These are phyloP conservation scores for Aspergillus hiratsukae DNA, from an alignment of 2,329 filamentous ascomycete genomes.

Conservation along the genomic window DNA sequence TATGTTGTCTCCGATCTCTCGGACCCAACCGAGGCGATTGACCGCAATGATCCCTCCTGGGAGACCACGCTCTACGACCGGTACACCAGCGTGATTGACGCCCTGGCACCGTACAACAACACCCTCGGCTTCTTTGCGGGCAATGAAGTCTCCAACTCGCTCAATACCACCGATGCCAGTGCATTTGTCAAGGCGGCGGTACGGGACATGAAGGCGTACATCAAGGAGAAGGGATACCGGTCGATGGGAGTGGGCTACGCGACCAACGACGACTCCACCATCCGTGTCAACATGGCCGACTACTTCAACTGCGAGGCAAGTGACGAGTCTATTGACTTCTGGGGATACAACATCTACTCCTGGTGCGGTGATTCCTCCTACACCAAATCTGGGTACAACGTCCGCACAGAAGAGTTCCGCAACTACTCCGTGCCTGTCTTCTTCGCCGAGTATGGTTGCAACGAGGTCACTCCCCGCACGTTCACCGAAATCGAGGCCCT, in stretches of 20 bases:
- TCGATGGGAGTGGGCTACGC: constrained; percentile 87
- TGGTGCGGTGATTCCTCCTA: constrained; percentile 88
- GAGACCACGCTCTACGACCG: constrained; percentile 68
- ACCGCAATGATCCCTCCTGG: constrained; percentile 75
- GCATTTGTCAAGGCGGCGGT: constrained; percentile 96
- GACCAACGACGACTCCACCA: constrained; percentile 81
- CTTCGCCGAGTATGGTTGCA: constrained; percentile 98
- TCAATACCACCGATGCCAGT: constrained; percentile 79
- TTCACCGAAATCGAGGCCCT: constrained; percentile 82
- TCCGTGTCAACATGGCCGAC: constrained; percentile 73
- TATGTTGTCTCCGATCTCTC: constrained; percentile 89
- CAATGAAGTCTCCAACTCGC: constrained; percentile 88
- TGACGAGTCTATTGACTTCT: constrained; percentile 79
- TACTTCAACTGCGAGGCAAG: constrained; percentile 85
- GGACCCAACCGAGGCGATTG: constrained; percentile 75
- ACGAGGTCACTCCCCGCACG: constrained; percentile 63
- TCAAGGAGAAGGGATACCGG: constrained; percentile 70
- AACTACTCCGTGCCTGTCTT: constrained; percentile 89
- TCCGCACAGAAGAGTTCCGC: constrained; percentile 76
- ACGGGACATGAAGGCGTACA: constrained; percentile 89
- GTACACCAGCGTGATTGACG: constrained; percentile 78
- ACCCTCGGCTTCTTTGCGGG: constrained; percentile 94
- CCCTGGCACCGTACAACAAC: constrained; percentile 75
- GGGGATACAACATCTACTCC: constrained; percentile 99
- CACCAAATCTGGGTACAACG: constrained; percentile 69